phyloP scores from a whole-genome alignment of 176 grass and related monocot species.

The Oryza nivara region DNA sequence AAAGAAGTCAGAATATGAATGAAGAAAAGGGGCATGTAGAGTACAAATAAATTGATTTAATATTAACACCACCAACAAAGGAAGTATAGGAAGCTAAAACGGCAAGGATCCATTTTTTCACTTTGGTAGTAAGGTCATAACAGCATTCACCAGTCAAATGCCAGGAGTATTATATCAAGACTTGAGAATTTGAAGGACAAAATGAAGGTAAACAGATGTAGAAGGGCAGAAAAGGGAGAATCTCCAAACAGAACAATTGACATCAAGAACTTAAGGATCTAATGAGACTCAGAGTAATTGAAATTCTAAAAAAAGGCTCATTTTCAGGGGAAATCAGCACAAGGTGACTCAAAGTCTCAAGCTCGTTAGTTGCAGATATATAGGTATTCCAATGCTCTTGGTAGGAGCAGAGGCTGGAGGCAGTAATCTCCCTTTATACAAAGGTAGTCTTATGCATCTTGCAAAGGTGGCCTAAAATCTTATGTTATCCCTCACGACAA shows the following conservation, averaged over 20 bases:
- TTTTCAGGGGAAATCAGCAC: background rate
- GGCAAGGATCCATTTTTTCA: background rate
- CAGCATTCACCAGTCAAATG: constrained; percentile 1
- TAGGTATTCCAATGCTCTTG: background rate
- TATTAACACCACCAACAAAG: background rate
- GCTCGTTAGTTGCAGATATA: background rate
- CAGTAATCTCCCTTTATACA: background rate
- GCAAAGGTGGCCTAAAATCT: background rate
- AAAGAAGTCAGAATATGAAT: background rate
- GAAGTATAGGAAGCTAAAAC: background rate
- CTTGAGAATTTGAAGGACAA: background rate
- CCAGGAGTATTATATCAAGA: background rate
- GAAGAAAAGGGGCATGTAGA: constrained; percentile 1
- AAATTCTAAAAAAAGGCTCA: background rate
- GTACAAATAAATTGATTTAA: background rate
- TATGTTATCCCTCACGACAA: background rate
- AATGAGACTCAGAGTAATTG: background rate
- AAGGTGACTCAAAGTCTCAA: background rate
- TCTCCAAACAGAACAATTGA: background rate
- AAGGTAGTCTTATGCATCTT: background rate
- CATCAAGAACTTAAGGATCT: background rate
- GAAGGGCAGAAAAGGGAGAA: background rate
- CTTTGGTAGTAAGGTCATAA: background rate
- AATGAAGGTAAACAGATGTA: constrained; percentile 15
- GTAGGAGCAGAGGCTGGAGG: background rate